These are phyloP conservation scores for Apophysomyces ossiformis DNA, from an alignment of 371 early-diverging fungal genomes.

Conservation along the genomic window DNA sequence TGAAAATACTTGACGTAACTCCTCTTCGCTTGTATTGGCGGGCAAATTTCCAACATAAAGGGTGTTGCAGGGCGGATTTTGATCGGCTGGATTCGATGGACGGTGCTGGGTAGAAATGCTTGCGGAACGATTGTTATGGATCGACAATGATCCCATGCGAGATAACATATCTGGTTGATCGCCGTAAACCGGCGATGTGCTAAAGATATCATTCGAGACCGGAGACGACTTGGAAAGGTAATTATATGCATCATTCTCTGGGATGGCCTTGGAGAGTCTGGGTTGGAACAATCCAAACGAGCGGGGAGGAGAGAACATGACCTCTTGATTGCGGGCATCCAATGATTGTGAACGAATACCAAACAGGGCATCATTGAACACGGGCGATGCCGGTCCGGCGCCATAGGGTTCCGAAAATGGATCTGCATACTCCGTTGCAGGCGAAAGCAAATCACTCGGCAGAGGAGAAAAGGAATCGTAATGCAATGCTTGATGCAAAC, in stretches of 20 bases:
- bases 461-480: constrained; percentile 49
- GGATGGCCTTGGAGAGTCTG: background rate
- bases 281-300: constrained; percentile 14
- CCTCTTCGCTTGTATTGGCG: constrained; percentile 77
- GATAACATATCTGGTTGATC: constrained; percentile 2
- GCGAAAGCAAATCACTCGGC: constrained; percentile 61
- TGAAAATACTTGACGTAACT: constrained; percentile 77
- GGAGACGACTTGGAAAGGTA: constrained; percentile 30
- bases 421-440: constrained; percentile 49
- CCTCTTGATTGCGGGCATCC: constrained; percentile 18
- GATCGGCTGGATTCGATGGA: constrained; percentile 68
- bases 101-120: constrained; percentile 23
- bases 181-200: constrained; percentile 20
- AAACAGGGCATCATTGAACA: constrained; percentile 24
- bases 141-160: constrained; percentile 23
- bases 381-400: constrained; percentile 27
- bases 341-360: constrained; percentile 20
- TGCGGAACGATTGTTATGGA: constrained; percentile 23
- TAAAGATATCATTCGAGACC: constrained; percentile 24
- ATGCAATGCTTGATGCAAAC: constrained; percentile 10
- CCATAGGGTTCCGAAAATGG: constrained; percentile 41
- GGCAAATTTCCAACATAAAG: constrained; percentile 91
- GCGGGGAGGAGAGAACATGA: constrained; percentile 20
- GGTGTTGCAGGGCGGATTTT: constrained; percentile 93
- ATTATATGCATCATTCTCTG: constrained; percentile 14